Conservation (phyloP, 306 rosid genomes). For the Cucumis hystrix region DNA sequence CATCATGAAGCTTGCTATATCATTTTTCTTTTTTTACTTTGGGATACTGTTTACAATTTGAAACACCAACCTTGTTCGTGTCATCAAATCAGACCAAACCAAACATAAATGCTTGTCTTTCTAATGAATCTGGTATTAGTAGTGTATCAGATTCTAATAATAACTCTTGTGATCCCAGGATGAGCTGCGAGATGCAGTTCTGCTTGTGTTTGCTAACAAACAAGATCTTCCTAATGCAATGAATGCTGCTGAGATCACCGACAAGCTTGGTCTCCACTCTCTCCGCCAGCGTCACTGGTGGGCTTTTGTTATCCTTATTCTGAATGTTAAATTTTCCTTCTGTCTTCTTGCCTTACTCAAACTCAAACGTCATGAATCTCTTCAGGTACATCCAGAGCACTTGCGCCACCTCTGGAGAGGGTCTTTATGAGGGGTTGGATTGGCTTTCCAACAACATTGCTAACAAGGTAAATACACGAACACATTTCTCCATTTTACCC, state of each 20-base stretch:
- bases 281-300: conserved; percentile 99
- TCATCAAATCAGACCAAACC: not conserved
- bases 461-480: conserved; percentile 46
- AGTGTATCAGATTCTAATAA: not conserved
- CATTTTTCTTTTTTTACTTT: not conserved
- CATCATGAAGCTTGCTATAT: not conserved
- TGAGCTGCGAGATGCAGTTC: conserved; percentile 93
- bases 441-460: conserved; percentile 99
- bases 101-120: not conserved
- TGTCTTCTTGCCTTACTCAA: not conserved
- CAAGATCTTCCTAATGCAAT: conserved; percentile 99
- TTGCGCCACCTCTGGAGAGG: conserved; percentile 99
- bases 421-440: conserved; percentile 93
- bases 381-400: conserved; percentile 99
- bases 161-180: conserved; percentile 38
- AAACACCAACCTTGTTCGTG: not conserved
- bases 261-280: conserved; percentile 98
- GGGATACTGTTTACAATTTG: not conserved
- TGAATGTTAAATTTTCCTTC: not conserved
- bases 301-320: conserved; percentile 3
- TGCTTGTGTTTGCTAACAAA: conserved; percentile 98
- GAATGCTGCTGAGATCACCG: conserved; percentile 99
- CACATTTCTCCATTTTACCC: not conserved
- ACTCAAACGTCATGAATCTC: not conserved
- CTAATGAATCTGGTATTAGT: not conserved